Base-by-base conservation (phyloP, 73 alveolate species). In the Paramecium sexaurelia region DNA sequence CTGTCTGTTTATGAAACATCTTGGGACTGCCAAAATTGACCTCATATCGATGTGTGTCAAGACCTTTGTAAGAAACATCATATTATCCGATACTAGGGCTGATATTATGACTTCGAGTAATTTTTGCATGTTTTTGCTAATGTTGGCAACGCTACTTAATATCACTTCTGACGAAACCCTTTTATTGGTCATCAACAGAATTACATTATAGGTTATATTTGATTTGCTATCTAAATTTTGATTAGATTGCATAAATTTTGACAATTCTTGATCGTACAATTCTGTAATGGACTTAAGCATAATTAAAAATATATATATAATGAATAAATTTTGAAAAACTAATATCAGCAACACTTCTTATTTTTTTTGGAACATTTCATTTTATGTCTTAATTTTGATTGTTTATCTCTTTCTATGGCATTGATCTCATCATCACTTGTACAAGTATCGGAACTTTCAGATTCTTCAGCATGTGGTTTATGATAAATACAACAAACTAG, bases 361-460 rank as follows among this genome's bases (percentile, higher is more conserved):
- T 61, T 29, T 61, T 26, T 3, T 47, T 88, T 88, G 6, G 94
- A 69, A 27, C 94, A 88, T 69, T 88, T 69, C 85, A 39, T 36
- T 68, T 51, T 88, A 29, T 88, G 94, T 41, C 55, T 88, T 32
- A 35, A 24, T 41, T 88, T 88, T 4, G 89, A 43, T n/a, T 37
- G 19, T 41, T 84, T 67, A 69, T 88, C 94, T 88, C 94, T 88
- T 43, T 69, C 94, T 9, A 88, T 55, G 4, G 94, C 94, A 88
- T 88, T 88, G 13, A 55, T 84, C 35, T 88, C 94, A 69, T 88
- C 94, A 71, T 88, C 94, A 41, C 94, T 88, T 88, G 91, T 41
- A 35, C 91, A 88, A 24, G 94, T 88, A 39, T 61, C 83, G 20
- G 83, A 61, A 61, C 83, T 61, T 61, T 61, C 83, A 6, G 83